Base-by-base conservation (phyloP, 257 asterid species). In the Sherardia arvensis region DNA sequence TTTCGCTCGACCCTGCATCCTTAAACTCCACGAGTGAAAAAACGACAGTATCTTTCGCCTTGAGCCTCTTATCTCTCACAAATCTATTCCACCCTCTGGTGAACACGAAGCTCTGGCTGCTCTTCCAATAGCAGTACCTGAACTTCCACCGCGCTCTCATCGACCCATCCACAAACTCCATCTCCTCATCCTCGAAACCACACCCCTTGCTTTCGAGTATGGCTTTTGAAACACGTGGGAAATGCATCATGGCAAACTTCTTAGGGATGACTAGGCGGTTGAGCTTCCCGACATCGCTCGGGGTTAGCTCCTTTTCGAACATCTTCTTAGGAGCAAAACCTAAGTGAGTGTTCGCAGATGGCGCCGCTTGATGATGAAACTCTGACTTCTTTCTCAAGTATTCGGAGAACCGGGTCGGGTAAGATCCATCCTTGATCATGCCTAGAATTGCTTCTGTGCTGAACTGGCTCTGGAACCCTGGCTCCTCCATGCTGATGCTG, bases 391-490 rank as follows among this genome's bases (percentile, higher is more conserved):
- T 57, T 8, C 43, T 28, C 43, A 80, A 43, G 40, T 56, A 85
- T 0, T 87, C 85, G 1, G 60, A 33, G 49, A 83, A 83, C 21
- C 62, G 81, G 30, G 74, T 11, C 3, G 61, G 17, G 25, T 88
- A 91, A 0, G 95, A 78, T 34, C 96, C 90, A 3, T 84, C 90
- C 66, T 74, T 86, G 63, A 88, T 87, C 98, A 83, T 88, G 71
- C 48, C 30, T 0, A 86, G 82, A 17, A 91, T 58, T 0, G 58
- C 21, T 3, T 77, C 87, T 6, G 80, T 75, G 6, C 45, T 76
- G 63, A 85, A 83, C 28, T 78, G 81, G 7, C 36, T 63, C 40
- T 85, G 96, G 61, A 87, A 83, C 26, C 51, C 55, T 0, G 79
- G 87, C 55, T 84, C 91, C 5, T 43, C 68, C 54, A 49, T 8